These are phyloP conservation scores for Zopfochytrium polystomum DNA, from an alignment of 371 early-diverging fungal species.

Conservation along the genomic window DNA sequence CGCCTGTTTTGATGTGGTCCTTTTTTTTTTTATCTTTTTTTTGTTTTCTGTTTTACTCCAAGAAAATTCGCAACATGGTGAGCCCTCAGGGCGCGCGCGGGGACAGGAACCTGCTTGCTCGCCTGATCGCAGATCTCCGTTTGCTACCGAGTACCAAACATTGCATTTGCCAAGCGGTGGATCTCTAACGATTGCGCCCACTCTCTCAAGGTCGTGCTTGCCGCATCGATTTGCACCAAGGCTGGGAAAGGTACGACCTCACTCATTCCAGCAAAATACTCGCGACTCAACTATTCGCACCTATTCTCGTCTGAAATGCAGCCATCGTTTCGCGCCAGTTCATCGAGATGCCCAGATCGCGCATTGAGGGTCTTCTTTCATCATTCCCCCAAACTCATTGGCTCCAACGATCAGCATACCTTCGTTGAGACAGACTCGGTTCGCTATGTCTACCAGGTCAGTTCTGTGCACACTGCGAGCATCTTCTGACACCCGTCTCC, in stretches of 20 bases:
- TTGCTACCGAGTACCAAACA: no score
- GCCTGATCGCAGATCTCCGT: no score
- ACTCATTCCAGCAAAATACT: background rate
- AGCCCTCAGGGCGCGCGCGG: no score
- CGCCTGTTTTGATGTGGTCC: no score
- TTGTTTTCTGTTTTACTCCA: no score
- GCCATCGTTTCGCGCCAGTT: conserved; percentile 95
- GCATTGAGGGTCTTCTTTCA: conserved; percentile 92
- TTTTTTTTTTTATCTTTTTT: no score
- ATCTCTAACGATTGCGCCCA: no score
- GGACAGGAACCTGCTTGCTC: no score
- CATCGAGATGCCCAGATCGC: conserved; percentile 91
- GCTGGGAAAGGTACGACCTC: conserved; percentile 85
- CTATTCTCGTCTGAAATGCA: conserved; percentile 34
- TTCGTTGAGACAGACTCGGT: conserved; percentile 94
- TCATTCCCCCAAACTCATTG: conserved; percentile 94
- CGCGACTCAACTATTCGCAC: background rate
- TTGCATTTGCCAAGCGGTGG: no score
- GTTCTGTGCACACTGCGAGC: background rate
- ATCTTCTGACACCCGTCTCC: conserved; percentile 3
- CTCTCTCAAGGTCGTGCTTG: conserved; percentile 76
- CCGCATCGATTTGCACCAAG: conserved; percentile 89
- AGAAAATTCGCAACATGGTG: no score
- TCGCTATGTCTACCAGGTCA: conserved; percentile 84
- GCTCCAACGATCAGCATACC: conserved; percentile 85